Conservation (phyloP, 345 rosid genomes). For the Rubroshorea leprosula region DNA sequence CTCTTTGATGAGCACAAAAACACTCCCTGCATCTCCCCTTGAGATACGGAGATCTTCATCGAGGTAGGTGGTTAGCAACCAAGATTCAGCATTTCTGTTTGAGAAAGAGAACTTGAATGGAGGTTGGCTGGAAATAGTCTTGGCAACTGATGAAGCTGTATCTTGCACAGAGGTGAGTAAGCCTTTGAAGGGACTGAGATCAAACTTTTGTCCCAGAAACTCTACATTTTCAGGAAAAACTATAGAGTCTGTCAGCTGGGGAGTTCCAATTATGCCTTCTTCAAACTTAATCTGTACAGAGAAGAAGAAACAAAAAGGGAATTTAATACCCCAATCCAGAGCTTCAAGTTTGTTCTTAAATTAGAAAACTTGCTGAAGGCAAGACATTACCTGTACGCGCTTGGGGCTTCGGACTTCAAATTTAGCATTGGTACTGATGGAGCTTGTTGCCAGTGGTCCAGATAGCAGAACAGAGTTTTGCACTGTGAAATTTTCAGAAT, state of each 20-base stretch:
- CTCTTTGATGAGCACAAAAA: constrained; percentile 84
- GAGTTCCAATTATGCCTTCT: constrained; percentile 94
- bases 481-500: constrained; percentile 70
- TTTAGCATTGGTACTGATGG: constrained; percentile 81
- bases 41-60: constrained; percentile 85
- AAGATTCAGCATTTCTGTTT: constrained; percentile 56
- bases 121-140: constrained; percentile 83
- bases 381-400: constrained; percentile 68
- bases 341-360: not conserved
- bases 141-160: constrained; percentile 76
- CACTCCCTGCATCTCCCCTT: constrained; percentile 78
- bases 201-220: constrained; percentile 78
- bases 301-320: not conserved
- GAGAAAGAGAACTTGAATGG: constrained; percentile 73
- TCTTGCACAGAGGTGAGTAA: constrained; percentile 70
- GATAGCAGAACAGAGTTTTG: constrained; percentile 72
- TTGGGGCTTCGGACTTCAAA: constrained; percentile 87
- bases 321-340: constrained; percentile 1
- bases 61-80: constrained; percentile 89
- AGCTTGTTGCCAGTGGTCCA: constrained; percentile 74
- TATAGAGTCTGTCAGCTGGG: constrained; percentile 80
- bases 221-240: constrained; percentile 75
- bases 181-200: constrained; percentile 66
- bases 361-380: not conserved
- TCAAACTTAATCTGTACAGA: constrained; percentile 67